A percentile compares a stretch with the other conserved stretches of the same genome.
These are phyloP conservation scores for Jasminum sambac DNA, from an alignment of 257 asterid genomes.

Conservation along the genomic window DNA sequence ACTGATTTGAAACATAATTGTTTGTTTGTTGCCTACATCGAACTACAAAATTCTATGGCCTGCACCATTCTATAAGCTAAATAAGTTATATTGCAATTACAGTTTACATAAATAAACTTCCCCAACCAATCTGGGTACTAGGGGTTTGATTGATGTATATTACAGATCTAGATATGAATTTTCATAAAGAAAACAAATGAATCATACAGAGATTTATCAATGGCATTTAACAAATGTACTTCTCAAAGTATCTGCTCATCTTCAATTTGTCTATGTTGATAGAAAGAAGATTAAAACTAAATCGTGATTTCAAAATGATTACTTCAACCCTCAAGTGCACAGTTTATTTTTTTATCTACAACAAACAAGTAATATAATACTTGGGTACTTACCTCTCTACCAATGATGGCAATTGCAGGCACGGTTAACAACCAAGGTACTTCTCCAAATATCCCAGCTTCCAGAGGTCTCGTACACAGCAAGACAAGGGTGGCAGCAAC, in stretches of 20 bases:
- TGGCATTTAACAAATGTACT: not conserved
- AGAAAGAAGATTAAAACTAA: not conserved
- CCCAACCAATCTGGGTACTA: not conserved
- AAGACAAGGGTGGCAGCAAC: conserved; percentile 95
- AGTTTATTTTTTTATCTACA: conserved; percentile 4
- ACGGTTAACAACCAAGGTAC: conserved; percentile 81
- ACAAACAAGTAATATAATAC: not conserved
- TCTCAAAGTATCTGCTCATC: not conserved
- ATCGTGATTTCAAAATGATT: conserved; percentile 8
- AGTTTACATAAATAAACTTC: not conserved
- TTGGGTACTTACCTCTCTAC: conserved; percentile 76
- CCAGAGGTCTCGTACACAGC: conserved; percentile 81
- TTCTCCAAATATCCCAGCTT: conserved; percentile 67
- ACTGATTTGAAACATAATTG: not conserved
- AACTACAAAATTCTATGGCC: not conserved
- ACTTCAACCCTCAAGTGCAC: conserved; percentile 11
- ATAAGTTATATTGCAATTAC: not conserved
- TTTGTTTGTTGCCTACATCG: not conserved
- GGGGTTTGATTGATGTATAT: not conserved
- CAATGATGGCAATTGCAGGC: conserved; percentile 89
- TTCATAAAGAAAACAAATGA: not conserved
- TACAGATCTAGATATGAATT: not conserved
- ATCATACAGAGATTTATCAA: not conserved
- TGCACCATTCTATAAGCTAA: not conserved
- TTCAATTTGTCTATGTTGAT: not conserved